These are phyloP conservation scores for Brasilioporus rufonigricans DNA, from an alignment of 768 basidiomycete species.

Conservation along the genomic window DNA sequence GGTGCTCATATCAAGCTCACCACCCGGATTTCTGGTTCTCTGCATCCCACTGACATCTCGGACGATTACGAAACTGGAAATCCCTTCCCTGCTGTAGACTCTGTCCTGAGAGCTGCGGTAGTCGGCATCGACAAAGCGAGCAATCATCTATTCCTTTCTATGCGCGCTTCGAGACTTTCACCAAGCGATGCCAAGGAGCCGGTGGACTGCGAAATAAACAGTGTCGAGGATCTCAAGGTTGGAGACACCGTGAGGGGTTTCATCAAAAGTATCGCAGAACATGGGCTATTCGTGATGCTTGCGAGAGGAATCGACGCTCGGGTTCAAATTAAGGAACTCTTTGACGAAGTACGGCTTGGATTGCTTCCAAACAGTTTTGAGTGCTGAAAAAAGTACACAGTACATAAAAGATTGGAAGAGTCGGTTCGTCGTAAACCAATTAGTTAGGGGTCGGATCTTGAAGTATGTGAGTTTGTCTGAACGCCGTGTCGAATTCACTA, in stretches of 20 bases:
- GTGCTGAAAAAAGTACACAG: constrained; percentile 39
- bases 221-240: constrained; percentile 57
- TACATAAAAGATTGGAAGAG: constrained; percentile 96
- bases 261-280: constrained; percentile 81
- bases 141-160: constrained; percentile 76
- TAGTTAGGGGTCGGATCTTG: constrained; percentile 84
- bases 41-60: constrained; percentile 78
- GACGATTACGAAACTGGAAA: constrained; percentile 71
- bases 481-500: constrained; percentile 1
- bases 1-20: constrained; percentile 80
- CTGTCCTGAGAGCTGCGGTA: constrained; percentile 69
- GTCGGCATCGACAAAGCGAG: constrained; percentile 63
- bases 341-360: constrained; percentile 62
- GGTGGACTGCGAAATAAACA: constrained; percentile 67
- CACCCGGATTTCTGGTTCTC: constrained; percentile 63
- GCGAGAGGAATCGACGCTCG: constrained; percentile 85
- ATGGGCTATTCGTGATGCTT: constrained; percentile 86
- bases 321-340: constrained; percentile 90
- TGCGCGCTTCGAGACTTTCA: constrained; percentile 67
- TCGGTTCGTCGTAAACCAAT: constrained; percentile 72
- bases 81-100: constrained; percentile 59
- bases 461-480: constrained; percentile 44
- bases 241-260: constrained; percentile 85
- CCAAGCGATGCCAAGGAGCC: constrained; percentile 48
- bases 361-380: neutral